Percentiles rank a stretch among this genome's conserved stretches.
phyloP scores from a whole-genome alignment of 139 green algal species.

The Diplosphaera chodatii region DNA sequence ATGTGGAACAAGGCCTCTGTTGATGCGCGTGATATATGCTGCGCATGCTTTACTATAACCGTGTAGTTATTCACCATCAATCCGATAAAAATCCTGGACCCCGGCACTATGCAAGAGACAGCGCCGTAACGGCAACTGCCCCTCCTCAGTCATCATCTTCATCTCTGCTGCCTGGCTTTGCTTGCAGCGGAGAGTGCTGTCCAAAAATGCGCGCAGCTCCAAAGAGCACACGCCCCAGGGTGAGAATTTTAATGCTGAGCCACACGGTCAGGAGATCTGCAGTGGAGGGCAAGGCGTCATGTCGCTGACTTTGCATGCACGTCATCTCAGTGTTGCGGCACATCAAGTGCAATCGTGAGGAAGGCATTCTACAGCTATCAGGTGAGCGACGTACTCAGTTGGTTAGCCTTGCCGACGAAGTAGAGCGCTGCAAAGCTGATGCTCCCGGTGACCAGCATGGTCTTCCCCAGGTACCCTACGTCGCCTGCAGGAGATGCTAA shows the following conservation, averaged over 20 bases:
- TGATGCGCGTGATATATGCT: too few relatives aligned
- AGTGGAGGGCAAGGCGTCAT: too few relatives aligned
- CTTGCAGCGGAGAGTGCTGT: background rate
- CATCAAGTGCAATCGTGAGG: too few relatives aligned
- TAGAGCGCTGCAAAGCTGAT: background rate
- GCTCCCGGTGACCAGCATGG: background rate
- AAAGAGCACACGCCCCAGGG: background rate
- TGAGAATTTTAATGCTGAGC: conserved; percentile 11
- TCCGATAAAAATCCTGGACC: too few relatives aligned
- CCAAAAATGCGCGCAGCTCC: background rate
- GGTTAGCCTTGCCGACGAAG: background rate
- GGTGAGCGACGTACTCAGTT: background rate
- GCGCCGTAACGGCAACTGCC: too few relatives aligned
- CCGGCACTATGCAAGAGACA: too few relatives aligned
- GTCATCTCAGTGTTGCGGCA: too few relatives aligned
- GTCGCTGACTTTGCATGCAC: too few relatives aligned
- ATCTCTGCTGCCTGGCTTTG: background rate
- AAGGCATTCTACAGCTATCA: too few relatives aligned
- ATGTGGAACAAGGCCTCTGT: too few relatives aligned
- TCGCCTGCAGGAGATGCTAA: background rate
- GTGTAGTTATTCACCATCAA: too few relatives aligned
- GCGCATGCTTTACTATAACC: too few relatives aligned
- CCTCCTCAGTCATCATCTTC: background rate
- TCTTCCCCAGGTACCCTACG: background rate
- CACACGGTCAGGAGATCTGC: background rate